Evolutionary conservation across 2,329 filamentous ascomycete species (phyloP), one percentile per base, ranked within the genome.

Genomic region (Orbilia javanica): DNA sequence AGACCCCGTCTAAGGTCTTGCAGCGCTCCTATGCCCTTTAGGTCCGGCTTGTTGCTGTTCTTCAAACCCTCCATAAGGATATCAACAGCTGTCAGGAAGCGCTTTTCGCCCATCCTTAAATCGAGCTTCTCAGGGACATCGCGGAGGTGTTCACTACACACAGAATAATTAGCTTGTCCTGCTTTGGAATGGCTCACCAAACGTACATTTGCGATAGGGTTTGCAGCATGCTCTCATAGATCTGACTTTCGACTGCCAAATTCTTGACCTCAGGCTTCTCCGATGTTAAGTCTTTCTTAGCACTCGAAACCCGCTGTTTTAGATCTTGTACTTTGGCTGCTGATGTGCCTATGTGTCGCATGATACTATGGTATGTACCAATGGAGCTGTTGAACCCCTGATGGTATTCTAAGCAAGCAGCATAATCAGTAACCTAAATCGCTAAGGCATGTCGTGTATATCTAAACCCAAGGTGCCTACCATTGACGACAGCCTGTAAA

Each of bases 351-450:
- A 99, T 96, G 84, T 93, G 97, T 65, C 91, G 90, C 84, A 99
- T 96, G 79, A 99, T 99, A 85, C 97, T 97, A 86, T 99, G 96
- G 83, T 98, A 99, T 20, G 95, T 98, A 84, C 95, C 96, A 80
- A 99, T 98, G 63, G 95, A 97, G 84, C 93, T 97, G 85, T 98
- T 99, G 88, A 99, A 99, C 55, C 96, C 96, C 84, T 99, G 96
- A 83, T 99, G 95, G 83, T 99, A 95, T 85, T 99, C 95, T 87
- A 74, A 25, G 31, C 46, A 52, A 42, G 18, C 42, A 18, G 42
- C 39, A 55, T 18, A 6, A 27, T 60, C 34, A 60, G 55, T n/a
- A 60, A 60, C 10, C 20, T 18, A 29, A 73, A 22, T 39, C 18
- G 27, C n/a, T n/a, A n/a, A n/a, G n/a, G n/a, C 42, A 66, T 27